Conservation (phyloP, 164 flowering plant genomes). For the Kingdonia uniflora region DNA sequence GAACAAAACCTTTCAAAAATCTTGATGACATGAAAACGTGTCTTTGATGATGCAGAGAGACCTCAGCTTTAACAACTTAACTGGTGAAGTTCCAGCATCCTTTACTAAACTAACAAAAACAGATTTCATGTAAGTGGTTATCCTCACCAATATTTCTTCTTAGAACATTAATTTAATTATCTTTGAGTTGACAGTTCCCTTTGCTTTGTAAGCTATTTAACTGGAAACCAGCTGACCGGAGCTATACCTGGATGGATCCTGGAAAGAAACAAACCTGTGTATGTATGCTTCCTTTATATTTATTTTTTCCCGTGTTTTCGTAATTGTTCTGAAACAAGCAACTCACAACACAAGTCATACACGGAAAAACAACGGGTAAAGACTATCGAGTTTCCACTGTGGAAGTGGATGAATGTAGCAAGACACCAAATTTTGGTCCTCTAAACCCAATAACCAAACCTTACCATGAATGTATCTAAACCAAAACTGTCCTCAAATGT, state of each 20-base stretch:
- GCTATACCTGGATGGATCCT: conserved; percentile 42
- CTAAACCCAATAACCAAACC: no score
- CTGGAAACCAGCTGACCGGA: conserved; percentile 61
- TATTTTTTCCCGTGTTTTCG: background rate
- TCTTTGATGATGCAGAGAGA: conserved; percentile 45
- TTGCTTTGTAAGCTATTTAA: conserved; percentile 36
- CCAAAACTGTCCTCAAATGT: no score
- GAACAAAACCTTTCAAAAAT: no score
- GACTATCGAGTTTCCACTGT: no score
- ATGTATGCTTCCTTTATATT: conserved; percentile 16
- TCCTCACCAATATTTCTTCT: background rate
- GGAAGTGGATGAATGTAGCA: no score
- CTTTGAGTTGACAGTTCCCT: background rate
- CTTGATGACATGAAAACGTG: no score
- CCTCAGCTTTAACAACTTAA: conserved; percentile 57
- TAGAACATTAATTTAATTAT: background rate
- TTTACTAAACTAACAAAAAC: conserved; percentile 26
- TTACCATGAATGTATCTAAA: no score
- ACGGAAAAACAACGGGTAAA: no score
- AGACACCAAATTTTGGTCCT: no score
- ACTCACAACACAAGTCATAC: no score
- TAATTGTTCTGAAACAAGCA: no score
- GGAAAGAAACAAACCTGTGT: conserved; percentile 48
- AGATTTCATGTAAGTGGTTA: conserved; percentile 47
- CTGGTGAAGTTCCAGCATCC: conserved; percentile 52